Conservation (phyloP, 1,284 basidiomycete genomes). For the Pseudozyma thailandica region DNA sequence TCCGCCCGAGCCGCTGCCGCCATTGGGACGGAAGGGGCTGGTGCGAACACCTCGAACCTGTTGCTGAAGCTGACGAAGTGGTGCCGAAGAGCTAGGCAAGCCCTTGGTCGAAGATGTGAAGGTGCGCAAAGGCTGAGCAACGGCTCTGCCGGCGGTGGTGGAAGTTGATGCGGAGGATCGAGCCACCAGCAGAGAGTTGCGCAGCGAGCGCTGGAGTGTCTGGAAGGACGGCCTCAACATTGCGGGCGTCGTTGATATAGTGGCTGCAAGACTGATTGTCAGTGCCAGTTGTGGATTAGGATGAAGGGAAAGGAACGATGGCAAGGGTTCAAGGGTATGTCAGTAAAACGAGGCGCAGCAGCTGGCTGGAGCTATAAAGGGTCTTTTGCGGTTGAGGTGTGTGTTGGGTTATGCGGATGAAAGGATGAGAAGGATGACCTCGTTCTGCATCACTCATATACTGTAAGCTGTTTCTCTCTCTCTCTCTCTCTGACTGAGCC, state of each 20-base stretch:
- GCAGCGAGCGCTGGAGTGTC: constrained; percentile 39
- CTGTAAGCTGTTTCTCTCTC: neutral
- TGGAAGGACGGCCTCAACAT: constrained; percentile 53
- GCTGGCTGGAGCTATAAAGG: too few species aligned
- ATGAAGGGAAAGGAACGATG: neutral
- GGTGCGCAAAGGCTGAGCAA: constrained; percentile 33
- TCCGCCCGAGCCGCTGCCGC: constrained; percentile 15
- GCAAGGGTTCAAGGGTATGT: neutral
- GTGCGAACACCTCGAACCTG: constrained; percentile 47
- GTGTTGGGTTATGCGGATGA: neutral
- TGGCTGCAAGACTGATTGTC: constrained; percentile 1
- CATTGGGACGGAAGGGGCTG: constrained; percentile 48
- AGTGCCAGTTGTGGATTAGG: constrained; percentile 1
- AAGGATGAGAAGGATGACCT: neutral
- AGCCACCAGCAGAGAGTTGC: constrained; percentile 45
- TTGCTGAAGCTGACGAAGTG: constrained; percentile 31
- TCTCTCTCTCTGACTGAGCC: constrained; percentile 1
- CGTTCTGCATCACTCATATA: neutral
- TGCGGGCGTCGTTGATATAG: neutral
- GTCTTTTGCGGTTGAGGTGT: neutral
- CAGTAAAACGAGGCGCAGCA: too few species aligned
- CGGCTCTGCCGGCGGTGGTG: constrained; percentile 19
- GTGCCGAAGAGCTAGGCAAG: constrained; percentile 16
- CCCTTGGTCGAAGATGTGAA: constrained; percentile 13
- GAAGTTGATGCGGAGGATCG: constrained; percentile 33